These are phyloP conservation scores for Musa balbisiana DNA, from an alignment of 202 grass and related monocot genomes.

Conservation along the genomic window DNA sequence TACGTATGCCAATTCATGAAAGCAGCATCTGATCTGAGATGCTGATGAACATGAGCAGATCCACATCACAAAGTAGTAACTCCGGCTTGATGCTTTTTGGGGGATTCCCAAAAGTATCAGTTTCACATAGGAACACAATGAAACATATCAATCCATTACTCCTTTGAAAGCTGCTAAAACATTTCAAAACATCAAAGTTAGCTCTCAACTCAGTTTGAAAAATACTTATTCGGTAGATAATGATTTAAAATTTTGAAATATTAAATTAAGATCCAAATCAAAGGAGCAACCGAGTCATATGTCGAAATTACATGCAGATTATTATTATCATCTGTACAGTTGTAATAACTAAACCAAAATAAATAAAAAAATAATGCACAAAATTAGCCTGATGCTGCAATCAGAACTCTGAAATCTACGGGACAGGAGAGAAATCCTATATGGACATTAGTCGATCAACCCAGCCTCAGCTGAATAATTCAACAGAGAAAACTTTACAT, in stretches of 20 bases:
- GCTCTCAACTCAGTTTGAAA: not conserved
- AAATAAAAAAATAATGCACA: not conserved
- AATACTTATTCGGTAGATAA: too few relatives aligned
- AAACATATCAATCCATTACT: too few relatives aligned
- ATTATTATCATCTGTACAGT: conserved; percentile 2
- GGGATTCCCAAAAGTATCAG: too few relatives aligned
- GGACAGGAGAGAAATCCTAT: conserved; percentile 2
- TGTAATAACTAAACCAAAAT: not conserved
- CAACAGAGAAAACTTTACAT: conserved; percentile 45
- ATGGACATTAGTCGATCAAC: conserved; percentile 3
- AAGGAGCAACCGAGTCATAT: not conserved
- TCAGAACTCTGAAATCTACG: not conserved
- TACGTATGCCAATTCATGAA: too few relatives aligned
- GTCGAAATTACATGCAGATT: not conserved
- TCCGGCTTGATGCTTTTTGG: too few relatives aligned
- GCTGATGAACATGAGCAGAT: too few relatives aligned
- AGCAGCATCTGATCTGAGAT: too few relatives aligned
- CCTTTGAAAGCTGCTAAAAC: too few relatives aligned
- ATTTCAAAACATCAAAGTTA: too few relatives aligned
- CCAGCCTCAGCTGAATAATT: conserved; percentile 23
- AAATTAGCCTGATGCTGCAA: conserved; percentile 6
- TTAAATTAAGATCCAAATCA: not conserved
- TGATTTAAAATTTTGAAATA: not conserved
- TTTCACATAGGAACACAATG: too few relatives aligned
- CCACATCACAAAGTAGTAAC: too few relatives aligned